phyloP scores from a whole-genome alignment of 2,329 filamentous ascomycete genomes.

The Ascochyta clinopodiicola region DNA sequence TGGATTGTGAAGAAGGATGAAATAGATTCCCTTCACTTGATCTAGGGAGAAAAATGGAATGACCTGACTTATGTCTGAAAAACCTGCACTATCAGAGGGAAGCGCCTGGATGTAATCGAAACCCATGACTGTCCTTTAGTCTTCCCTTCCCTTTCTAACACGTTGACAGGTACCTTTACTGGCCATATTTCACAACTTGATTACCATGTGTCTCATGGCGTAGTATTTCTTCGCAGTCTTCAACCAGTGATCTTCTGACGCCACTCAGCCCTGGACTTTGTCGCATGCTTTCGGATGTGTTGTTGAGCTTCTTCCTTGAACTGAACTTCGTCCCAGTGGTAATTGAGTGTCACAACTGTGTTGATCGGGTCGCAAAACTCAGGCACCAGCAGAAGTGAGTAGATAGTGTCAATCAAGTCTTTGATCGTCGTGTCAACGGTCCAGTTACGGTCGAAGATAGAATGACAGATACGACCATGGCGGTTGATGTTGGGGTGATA shows the following conservation, averaged over 20 bases:
- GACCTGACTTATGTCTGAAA: too few relatives aligned
- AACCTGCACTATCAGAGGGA: neutral
- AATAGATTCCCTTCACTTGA: too few relatives aligned
- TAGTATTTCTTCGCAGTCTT: neutral
- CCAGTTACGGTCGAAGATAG: slow-evolving; percentile 47
- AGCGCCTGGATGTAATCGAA: neutral
- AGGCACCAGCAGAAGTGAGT: slow-evolving; percentile 43
- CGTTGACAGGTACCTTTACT: too few relatives aligned
- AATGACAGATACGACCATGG: slow-evolving; percentile 48
- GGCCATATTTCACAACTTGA: too few relatives aligned
- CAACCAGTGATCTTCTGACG: slow-evolving; percentile 20
- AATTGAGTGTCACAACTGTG: slow-evolving; percentile 42
- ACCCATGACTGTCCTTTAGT: neutral
- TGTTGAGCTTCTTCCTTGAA: slow-evolving; percentile 39
- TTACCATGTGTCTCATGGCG: neutral
- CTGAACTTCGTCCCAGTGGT: slow-evolving; percentile 41
- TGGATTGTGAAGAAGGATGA: too few relatives aligned
- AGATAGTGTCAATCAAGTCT: slow-evolving; percentile 44
- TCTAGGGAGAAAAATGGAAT: too few relatives aligned
- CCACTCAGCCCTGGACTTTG: slow-evolving; percentile 37
- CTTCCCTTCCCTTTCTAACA: too few relatives aligned
- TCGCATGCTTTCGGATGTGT: slow-evolving; percentile 39
- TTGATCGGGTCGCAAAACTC: slow-evolving; percentile 41
- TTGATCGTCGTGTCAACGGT: slow-evolving; percentile 43
- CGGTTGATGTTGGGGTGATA: slow-evolving; percentile 49